A percentile compares a stretch with the other conserved stretches of the same genome.
phyloP scores from a whole-genome alignment of 129 eudicot genomes.

The Deinandra increscens region DNA sequence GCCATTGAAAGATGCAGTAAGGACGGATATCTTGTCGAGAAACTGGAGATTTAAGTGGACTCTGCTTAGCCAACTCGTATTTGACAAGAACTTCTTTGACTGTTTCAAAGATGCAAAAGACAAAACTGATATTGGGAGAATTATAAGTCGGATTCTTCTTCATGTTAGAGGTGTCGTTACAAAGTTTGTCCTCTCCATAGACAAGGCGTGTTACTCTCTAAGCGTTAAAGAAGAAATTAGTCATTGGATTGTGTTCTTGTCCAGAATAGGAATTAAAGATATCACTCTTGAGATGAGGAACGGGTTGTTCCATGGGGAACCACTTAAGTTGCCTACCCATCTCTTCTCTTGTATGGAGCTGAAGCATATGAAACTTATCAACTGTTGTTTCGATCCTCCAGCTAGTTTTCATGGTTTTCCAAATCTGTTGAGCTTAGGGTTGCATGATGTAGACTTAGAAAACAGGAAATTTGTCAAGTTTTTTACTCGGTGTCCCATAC shows the following conservation, averaged over 20 bases:
- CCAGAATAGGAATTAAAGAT: not conserved
- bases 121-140: not conserved
- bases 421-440: constrained; percentile 14
- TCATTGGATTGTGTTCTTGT: constrained; percentile 10
- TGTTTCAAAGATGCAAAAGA: too few species aligned
- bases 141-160: not conserved
- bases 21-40: constrained; percentile 4
- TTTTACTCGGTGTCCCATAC: constrained; percentile 7
- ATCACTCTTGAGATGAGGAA: not conserved
- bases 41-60: constrained; percentile 17
- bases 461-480: not conserved
- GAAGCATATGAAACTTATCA: not conserved
- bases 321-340: constrained; percentile 1
- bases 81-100: not conserved
- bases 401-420: constrained; percentile 18
- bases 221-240: constrained; percentile 1
- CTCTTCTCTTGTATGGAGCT: constrained; percentile 17
- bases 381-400: not conserved
- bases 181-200: constrained; percentile 12
- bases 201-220: not conserved
- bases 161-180: constrained; percentile 3
- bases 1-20: constrained; percentile 11
- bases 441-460: not conserved
- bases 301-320: too few species aligned
- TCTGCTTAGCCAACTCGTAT: constrained; percentile 7